A percentile compares a stretch with the other conserved stretches of the same genome.
phyloP scores from a whole-genome alignment of 2,329 filamentous ascomycete genomes.

The Dactylonectria macrodidyma region DNA sequence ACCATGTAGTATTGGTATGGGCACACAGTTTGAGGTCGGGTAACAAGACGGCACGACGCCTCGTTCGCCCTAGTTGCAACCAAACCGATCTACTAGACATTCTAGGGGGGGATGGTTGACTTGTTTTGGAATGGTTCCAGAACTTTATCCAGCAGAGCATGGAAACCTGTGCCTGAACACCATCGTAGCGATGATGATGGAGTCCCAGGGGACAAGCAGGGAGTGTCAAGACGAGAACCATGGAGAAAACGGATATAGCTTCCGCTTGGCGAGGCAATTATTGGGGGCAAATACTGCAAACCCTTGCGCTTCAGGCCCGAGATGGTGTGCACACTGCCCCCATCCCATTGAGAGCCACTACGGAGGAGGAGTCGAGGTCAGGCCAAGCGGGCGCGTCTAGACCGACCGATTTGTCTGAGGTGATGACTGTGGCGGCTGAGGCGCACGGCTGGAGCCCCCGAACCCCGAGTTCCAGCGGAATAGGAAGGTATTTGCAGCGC shows the following conservation, averaged over 20 bases:
- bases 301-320: constrained; percentile 1
- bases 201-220: constrained; percentile 10
- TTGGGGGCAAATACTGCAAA: neutral
- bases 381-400: constrained; percentile 20
- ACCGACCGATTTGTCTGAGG: constrained; percentile 26
- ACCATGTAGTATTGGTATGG: neutral
- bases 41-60: constrained; percentile 13
- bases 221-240: constrained; percentile 19
- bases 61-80: constrained; percentile 23
- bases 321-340: constrained; percentile 9
- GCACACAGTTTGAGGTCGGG: constrained; percentile 7
- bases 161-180: constrained; percentile 24
- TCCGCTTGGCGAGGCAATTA: constrained; percentile 4
- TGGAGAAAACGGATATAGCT: neutral
- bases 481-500: constrained; percentile 19
- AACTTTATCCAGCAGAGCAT: constrained; percentile 42
- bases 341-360: neutral
- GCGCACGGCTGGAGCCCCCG: constrained; percentile 10
- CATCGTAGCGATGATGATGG: constrained; percentile 22
- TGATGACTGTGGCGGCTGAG: constrained; percentile 17
- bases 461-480: constrained; percentile 19
- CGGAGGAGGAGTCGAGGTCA: constrained; percentile 1
- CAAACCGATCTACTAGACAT: constrained; percentile 25
- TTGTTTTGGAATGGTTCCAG: constrained; percentile 38
- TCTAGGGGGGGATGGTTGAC: constrained; percentile 24